phyloP scores from a whole-genome alignment of 306 rosid genomes.

The Cercis canadensis region DNA sequence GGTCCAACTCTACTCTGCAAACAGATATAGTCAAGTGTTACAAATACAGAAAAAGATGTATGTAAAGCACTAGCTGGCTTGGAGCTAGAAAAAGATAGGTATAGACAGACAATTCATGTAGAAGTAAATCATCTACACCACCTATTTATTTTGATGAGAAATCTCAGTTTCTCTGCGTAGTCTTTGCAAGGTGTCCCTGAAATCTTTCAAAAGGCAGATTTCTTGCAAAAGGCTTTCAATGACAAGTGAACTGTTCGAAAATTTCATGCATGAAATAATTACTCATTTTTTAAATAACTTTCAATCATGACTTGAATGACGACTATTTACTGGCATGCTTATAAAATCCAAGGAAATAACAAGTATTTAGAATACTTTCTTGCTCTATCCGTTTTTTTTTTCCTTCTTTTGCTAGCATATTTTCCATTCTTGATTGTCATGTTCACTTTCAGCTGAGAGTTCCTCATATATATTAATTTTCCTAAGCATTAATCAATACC shows the following conservation, averaged over 20 bases:
- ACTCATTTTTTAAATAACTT: slow-evolving; percentile 1
- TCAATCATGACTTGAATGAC: slow-evolving; percentile 17
- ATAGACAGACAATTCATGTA: slow-evolving; percentile 12
- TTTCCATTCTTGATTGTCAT: slow-evolving; percentile 5
- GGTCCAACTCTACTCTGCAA: slow-evolving; percentile 99
- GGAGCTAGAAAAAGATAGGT: slow-evolving; percentile 12
- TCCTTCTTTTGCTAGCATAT: slow-evolving; percentile 6
- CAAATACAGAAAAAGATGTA: slow-evolving; percentile 21
- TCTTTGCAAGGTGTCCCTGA: neutral
- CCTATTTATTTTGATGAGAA: slow-evolving; percentile 4
- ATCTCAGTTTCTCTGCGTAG: neutral
- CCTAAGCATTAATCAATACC: slow-evolving; percentile 1
- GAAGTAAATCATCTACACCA: neutral
- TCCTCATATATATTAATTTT: neutral
- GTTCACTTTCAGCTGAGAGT: neutral
- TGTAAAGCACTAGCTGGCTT: slow-evolving; percentile 12
- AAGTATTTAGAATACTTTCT: neutral
- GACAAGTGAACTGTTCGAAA: slow-evolving; percentile 8
- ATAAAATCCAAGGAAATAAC: slow-evolving; percentile 7
- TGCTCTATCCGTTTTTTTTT: neutral
- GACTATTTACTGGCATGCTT: slow-evolving; percentile 11
- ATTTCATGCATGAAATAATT: slow-evolving; percentile 22
- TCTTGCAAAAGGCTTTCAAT: slow-evolving; percentile 32
- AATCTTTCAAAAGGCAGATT: neutral
- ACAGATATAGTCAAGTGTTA: slow-evolving; percentile 32